Evolutionary conservation across 805 yeast species (phyloP), one percentile per base, ranked within the genome.

Genomic region (Maudiozyma saulgeensis): DNA sequence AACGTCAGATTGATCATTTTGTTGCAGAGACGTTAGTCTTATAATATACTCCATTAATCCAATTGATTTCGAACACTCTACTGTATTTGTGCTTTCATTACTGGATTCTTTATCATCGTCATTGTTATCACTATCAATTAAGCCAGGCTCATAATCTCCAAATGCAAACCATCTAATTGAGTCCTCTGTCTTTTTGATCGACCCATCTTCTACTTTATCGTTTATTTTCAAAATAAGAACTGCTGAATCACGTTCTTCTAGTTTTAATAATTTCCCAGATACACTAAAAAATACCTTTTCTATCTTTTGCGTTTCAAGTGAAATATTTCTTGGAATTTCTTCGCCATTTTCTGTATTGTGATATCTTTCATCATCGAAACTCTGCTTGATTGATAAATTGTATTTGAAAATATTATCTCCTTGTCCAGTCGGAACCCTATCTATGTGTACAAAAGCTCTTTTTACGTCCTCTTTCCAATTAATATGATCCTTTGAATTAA

Each of bases 391-490:
- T 9, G 59, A 63, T 16, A 85, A 50, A 4, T 59, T 63, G 59
- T 82, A 83, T 11, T 58, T 47, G 57, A 64, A 82, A 31, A 25
- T 18, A 19, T 25, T 25, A 21, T 42, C 28, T 3, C 48, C 46
- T 50, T 53, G 13, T 53, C 21, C 21, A 41, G 32, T 21, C 3
- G 41, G 28, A 2, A 60, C 48, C 25, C 77, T 60, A 48, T 58
- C 56, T 3, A 84, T 56, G 35, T 64, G 65, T 0, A 79, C 76
- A 48, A 62, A 58, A 34, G 83, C 77, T 49, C 79, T 73, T 16
- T 87, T 81, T 64, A 71, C 77, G 45, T 81, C 81, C 55, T 86
- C 95, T 54, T 81, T 82, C 95, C 95, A 86, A 2, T 78, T 71
- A 2, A 85, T 73, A 47, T 76, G 74, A 16, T 60, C 60, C 6